These are phyloP conservation scores for Ilyonectria mors-panacis DNA, from an alignment of 2,329 filamentous ascomycete species.

Conservation along the genomic window DNA sequence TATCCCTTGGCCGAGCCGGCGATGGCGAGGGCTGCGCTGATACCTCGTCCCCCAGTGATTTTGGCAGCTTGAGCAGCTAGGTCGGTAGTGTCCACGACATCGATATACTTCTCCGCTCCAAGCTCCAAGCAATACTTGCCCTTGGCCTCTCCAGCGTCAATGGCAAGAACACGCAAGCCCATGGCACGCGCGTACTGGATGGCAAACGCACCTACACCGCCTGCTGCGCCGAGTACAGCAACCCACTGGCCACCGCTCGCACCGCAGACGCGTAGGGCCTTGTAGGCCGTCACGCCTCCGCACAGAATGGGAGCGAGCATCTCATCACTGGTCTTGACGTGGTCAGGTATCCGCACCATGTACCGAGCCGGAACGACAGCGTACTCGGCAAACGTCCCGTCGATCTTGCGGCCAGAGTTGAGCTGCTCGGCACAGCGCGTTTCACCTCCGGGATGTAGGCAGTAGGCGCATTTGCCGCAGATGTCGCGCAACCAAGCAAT, in stretches of 20 bases:
- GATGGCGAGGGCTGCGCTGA: constrained; percentile 50
- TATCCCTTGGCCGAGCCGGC: constrained; percentile 52
- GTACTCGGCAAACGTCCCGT: constrained; percentile 59
- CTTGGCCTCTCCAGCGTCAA: constrained; percentile 54
- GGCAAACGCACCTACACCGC: constrained; percentile 57
- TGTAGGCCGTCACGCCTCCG: constrained; percentile 61
- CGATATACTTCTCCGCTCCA: constrained; percentile 57
- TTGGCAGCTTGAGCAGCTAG: constrained; percentile 4
- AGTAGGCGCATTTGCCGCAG: constrained; percentile 53
- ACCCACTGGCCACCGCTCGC: constrained; percentile 54
- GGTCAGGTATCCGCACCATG: constrained; percentile 46
- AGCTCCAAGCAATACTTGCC: constrained; percentile 44
- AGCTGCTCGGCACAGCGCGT: constrained; percentile 53
- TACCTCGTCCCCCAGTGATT: constrained; percentile 37
- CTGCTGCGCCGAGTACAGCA: constrained; percentile 56
- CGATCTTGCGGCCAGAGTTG: constrained; percentile 52
- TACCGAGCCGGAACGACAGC: constrained; percentile 55
- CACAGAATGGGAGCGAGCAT: constrained; percentile 59
- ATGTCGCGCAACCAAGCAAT: constrained; percentile 46
- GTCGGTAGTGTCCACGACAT: constrained; percentile 44
- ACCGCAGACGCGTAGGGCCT: constrained; percentile 54
- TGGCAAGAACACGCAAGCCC: constrained; percentile 58
- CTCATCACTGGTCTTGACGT: constrained; percentile 50
- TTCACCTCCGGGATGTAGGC: constrained; percentile 52
- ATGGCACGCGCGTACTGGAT: constrained; percentile 59